A percentile compares a stretch with the other conserved stretches of the same genome.
Conservation (phyloP, 441 rosid species). For the Croton setiger region DNA sequence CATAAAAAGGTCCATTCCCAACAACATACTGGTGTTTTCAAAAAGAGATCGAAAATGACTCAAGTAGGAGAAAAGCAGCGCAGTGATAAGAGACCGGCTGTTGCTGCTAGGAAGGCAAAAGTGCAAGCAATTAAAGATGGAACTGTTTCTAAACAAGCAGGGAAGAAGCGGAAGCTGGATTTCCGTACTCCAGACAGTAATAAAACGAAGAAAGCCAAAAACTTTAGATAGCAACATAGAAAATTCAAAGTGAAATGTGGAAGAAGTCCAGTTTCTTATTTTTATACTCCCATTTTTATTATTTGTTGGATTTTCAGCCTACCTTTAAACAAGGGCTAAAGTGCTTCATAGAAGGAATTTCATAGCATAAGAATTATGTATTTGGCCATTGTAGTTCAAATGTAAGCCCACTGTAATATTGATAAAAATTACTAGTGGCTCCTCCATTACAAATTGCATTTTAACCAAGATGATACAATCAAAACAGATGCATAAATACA, state of each 20-base stretch:
- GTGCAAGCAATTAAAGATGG: conserved; percentile 38
- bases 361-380: too few species aligned
- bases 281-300: too few species aligned
- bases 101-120: conserved; percentile 73
- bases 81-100: conserved; percentile 67
- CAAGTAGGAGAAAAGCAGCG: conserved; percentile 30
- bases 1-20: conserved; percentile 43
- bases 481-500: too few species aligned
- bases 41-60: conserved; percentile 35
- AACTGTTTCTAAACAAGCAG: conserved; percentile 40
- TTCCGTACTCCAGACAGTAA: conserved; percentile 54
- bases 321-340: too few species aligned
- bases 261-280: not conserved
- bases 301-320: too few species aligned
- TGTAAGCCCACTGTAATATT: too few species aligned
- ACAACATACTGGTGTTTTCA: conserved; percentile 21
- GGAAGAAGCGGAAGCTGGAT: conserved; percentile 68
- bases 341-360: too few species aligned
- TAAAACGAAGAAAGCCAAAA: conserved; percentile 50
- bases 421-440: too few species aligned
- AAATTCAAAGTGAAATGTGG: not conserved
- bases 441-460: too few species aligned
- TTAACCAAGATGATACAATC: too few species aligned
- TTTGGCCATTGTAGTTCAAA: too few species aligned
- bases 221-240: conserved; percentile 27